These are phyloP conservation scores for Ganoderma resinaceum DNA, from an alignment of 1,284 basidiomycete species.

Conservation along the genomic window DNA sequence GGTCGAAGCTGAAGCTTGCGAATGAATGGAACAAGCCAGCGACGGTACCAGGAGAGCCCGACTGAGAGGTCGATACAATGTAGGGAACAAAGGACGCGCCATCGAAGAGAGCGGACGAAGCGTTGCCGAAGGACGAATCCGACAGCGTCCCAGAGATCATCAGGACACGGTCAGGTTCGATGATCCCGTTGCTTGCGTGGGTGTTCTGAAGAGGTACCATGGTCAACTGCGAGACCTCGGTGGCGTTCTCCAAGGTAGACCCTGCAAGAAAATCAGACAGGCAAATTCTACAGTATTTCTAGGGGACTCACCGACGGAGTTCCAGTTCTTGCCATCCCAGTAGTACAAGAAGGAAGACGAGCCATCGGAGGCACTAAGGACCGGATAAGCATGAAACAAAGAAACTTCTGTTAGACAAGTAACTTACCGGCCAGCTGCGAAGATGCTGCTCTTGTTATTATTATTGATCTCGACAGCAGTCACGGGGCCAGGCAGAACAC, in stretches of 20 bases:
- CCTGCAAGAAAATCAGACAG: constrained; percentile 43
- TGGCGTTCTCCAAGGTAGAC: constrained; percentile 58
- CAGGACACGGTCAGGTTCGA: constrained; percentile 89
- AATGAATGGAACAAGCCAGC: constrained; percentile 87
- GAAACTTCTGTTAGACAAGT: background rate
- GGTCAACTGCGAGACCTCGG: constrained; percentile 82
- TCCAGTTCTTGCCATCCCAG: constrained; percentile 86
- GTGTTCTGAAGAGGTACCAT: constrained; percentile 89
- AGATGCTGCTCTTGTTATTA: constrained; percentile 84
- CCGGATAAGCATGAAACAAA: background rate
- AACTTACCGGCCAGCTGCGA: constrained; percentile 84
- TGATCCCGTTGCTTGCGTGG: constrained; percentile 72
- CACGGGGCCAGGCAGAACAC: constrained; percentile 85
- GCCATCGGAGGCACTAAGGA: constrained; percentile 52
- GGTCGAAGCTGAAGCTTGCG: constrained; percentile 75
- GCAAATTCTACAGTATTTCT: background rate
- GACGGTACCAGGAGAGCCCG: constrained; percentile 77
- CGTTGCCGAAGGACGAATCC: constrained; percentile 77
- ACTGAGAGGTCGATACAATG: constrained; percentile 71
- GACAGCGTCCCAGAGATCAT: constrained; percentile 87
- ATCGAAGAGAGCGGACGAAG: constrained; percentile 89
- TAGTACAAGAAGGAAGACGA: constrained; percentile 76
- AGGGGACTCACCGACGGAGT: constrained; percentile 58
- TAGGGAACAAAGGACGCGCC: constrained; percentile 88
- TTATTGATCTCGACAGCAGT: constrained; percentile 89